Conservation (phyloP, 2,329 filamentous ascomycete species). For the Achaetomium macrosporum region DNA sequence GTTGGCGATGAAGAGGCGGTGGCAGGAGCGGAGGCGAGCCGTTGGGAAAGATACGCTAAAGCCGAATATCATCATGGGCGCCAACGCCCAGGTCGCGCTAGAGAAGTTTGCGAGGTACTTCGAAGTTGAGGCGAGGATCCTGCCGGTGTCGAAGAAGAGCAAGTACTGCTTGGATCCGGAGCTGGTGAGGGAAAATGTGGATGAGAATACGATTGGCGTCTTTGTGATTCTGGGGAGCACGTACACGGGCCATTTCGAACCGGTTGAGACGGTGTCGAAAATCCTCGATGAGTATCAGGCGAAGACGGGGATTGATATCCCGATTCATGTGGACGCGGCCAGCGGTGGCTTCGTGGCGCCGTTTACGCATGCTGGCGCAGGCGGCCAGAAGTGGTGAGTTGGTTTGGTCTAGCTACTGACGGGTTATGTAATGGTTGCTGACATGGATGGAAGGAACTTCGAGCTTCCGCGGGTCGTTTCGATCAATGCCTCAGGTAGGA, state of each 20-base stretch:
- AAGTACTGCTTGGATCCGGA: conserved; percentile 58
- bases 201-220: conserved; percentile 72
- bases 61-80: conserved; percentile 70
- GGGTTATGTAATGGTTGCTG: background rate
- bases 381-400: conserved; percentile 50
- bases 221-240: conserved; percentile 68
- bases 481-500: conserved; percentile 60
- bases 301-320: conserved; percentile 57
- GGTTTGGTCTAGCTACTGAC: background rate
- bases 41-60: conserved; percentile 57
- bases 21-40: conserved; percentile 57
- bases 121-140: conserved; percentile 62
- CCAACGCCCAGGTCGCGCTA: conserved; percentile 66
- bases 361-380: conserved; percentile 50
- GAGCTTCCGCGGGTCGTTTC: conserved; percentile 55
- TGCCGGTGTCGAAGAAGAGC: conserved; percentile 57
- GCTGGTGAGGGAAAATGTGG: conserved; percentile 59
- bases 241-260: conserved; percentile 69
- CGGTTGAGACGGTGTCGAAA: conserved; percentile 60
- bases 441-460: conserved; percentile 43
- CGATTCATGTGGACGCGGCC: conserved; percentile 61
- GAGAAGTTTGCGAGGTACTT: conserved; percentile 72
- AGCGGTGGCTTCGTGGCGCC: conserved; percentile 58
- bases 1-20: conserved; percentile 68
- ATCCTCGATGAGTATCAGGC: conserved; percentile 59